Percentiles rank a stretch among this genome's conserved stretches.
Evolutionary conservation across 257 asterid genomes (phyloP).

Genomic region (Scutellaria galericulata): DNA sequence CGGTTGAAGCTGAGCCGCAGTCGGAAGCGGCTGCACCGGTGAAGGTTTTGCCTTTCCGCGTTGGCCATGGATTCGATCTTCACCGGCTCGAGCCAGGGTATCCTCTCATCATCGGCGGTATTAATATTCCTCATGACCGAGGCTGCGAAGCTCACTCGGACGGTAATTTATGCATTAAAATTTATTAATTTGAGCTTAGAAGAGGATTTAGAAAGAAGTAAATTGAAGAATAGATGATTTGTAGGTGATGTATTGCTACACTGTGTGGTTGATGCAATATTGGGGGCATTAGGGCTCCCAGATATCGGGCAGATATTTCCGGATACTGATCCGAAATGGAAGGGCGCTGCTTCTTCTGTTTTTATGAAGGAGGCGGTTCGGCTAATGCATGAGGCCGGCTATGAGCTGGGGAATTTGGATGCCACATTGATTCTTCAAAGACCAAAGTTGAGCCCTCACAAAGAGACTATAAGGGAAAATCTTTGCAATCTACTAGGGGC

Average conservation of each 20-base stretch:
- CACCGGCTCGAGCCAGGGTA: slow-evolving; percentile 91
- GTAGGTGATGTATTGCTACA: slow-evolving; percentile 95
- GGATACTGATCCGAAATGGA: slow-evolving; percentile 96
- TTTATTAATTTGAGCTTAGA: neutral
- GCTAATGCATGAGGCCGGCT: slow-evolving; percentile 92
- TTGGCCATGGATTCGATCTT: slow-evolving; percentile 94
- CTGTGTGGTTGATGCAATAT: slow-evolving; percentile 94
- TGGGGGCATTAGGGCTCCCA: slow-evolving; percentile 95
- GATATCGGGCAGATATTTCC: slow-evolving; percentile 97
- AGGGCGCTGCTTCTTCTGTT: slow-evolving; percentile 81
- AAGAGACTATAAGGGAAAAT: slow-evolving; percentile 79
- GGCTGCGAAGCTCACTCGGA: slow-evolving; percentile 98
- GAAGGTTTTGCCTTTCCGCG: slow-evolving; percentile 77
- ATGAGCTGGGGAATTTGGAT: slow-evolving; percentile 86
- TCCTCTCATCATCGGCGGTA: slow-evolving; percentile 85
- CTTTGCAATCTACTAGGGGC: slow-evolving; percentile 81
- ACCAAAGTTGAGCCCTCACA: slow-evolving; percentile 94
- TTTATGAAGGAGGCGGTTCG: slow-evolving; percentile 38
- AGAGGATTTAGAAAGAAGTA: no score
- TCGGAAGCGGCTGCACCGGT: slow-evolving; percentile 36
- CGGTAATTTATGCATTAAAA: slow-evolving; percentile 44
- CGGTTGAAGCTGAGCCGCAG: slow-evolving; percentile 56
- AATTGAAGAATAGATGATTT: slow-evolving; percentile 10
- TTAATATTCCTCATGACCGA: slow-evolving; percentile 75
- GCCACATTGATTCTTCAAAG: slow-evolving; percentile 92